Base-by-base conservation (phyloP, 495 filamentous ascomycete genomes). In the Daldinia caldariorum region DNA sequence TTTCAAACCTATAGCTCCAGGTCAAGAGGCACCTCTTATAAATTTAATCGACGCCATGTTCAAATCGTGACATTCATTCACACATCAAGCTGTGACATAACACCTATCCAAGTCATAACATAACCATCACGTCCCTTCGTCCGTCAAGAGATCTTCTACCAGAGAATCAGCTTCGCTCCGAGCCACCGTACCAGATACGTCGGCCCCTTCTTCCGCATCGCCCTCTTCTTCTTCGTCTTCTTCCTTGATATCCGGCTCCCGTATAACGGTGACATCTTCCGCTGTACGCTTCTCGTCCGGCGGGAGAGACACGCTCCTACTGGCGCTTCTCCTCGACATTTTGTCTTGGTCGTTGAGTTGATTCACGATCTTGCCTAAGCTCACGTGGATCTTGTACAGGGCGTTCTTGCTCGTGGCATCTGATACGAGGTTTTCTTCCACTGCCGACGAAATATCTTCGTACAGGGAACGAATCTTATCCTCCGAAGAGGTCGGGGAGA, bases 341-440 rank as follows among this genome's bases (percentile, higher is more conserved):
- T 64, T 71, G 12, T 74, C 76, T 50, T 76, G 76, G 20, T 83
- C 82, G 18, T 81, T 81, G 12, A 88, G 76, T n/a, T 78, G 74
- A 54, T 87, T 87, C 49, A 88, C 84, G 45, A 89, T 88, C 79
- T 89, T 89, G 51, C 84, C 86, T 0, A 90, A 78, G 37, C 74
- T 80, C 71, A 90, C 87, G 71, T 94, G 91, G 55, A 93, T 85
- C 78, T 94, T 97, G 76, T 89, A 91, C 4, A 97, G 81, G 0
- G 90, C 87, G 63, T 94, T 95, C 7, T 90, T 84, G 56, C 89
- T 84, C 8, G 91, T 85, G 1, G 92, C 90, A 63, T 95, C 93
- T 0, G 79, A 77, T 0, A 92, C 86, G 2, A 93, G 76, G 38
- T 89, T 89, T 31, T 86, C 83, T 31, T 93, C 91, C 29, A 96